phyloP scores from a whole-genome alignment of 2,329 filamentous ascomycete species.

The Xylariaceae sp. region DNA sequence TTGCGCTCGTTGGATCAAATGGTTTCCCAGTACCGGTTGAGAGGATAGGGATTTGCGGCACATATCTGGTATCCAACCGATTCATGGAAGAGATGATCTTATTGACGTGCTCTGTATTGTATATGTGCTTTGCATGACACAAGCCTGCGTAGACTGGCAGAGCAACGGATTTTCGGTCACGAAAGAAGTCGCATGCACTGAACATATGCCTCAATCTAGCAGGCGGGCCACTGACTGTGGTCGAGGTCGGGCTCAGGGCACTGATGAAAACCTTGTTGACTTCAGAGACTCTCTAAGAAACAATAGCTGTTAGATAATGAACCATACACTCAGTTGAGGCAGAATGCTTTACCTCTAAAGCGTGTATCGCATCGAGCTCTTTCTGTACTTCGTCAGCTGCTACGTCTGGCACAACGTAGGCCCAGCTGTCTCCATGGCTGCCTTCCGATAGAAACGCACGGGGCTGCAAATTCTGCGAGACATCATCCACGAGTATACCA shows the following conservation, averaged over 20 bases:
- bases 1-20: conserved; percentile 35
- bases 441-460: conserved; percentile 35
- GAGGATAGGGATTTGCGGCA: conserved; percentile 38
- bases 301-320: too few relatives aligned
- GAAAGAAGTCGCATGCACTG: conserved; percentile 39
- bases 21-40: conserved; percentile 43
- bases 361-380: conserved; percentile 47
- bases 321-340: neutral
- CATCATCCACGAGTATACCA: conserved; percentile 50
- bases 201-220: conserved; percentile 42
- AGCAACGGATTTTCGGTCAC: conserved; percentile 39
- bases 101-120: conserved; percentile 40
- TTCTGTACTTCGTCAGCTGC: conserved; percentile 41
- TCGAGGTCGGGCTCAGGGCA: conserved; percentile 40
- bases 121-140: conserved; percentile 52
- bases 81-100: conserved; percentile 32
- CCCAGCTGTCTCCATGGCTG: conserved; percentile 46
- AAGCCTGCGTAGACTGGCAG: conserved; percentile 48
- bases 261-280: conserved; percentile 51
- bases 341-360: conserved; percentile 24
- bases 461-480: conserved; percentile 52
- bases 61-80: neutral
- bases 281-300: conserved; percentile 38
- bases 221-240: conserved; percentile 50
- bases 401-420: conserved; percentile 49